These are phyloP conservation scores for Mycena olivaceomarginata DNA, from an alignment of 768 basidiomycete genomes.

Conservation along the genomic window DNA sequence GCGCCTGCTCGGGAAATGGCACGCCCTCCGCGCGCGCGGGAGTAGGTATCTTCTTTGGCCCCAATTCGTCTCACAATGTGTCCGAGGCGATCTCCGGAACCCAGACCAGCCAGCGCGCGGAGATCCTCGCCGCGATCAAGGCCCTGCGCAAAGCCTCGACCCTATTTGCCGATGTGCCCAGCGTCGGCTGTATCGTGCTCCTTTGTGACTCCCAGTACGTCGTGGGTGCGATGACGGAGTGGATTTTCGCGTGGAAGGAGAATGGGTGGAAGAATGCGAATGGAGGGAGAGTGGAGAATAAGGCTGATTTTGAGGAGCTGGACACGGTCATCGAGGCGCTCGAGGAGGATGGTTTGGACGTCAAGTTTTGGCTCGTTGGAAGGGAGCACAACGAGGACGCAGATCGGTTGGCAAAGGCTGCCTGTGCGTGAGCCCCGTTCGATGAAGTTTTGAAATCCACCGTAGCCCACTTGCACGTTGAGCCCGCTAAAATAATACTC, in stretches of 20 bases:
- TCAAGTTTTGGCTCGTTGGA: slow-evolving; percentile 40
- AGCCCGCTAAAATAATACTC: too few relatives aligned
- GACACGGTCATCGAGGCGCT: slow-evolving; percentile 28
- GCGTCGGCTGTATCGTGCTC: slow-evolving; percentile 32
- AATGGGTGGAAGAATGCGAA: slow-evolving; percentile 38
- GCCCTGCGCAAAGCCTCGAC: slow-evolving; percentile 24
- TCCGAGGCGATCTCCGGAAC: slow-evolving; percentile 25
- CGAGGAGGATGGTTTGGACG: slow-evolving; percentile 40
- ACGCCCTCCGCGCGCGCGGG: slow-evolving; percentile 34
- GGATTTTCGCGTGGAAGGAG: slow-evolving; percentile 41
- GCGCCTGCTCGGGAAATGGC: slow-evolving; percentile 40
- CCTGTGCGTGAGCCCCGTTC: slow-evolving; percentile 14
- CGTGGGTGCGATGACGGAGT: slow-evolving; percentile 41
- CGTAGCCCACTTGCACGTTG: too few relatives aligned
- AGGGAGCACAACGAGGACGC: slow-evolving; percentile 36
- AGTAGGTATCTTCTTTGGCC: slow-evolving; percentile 40
- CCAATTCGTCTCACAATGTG: slow-evolving; percentile 40
- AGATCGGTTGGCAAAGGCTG: slow-evolving; percentile 30
- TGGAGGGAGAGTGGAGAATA: slow-evolving; percentile 28
- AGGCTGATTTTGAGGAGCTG: slow-evolving; percentile 34
- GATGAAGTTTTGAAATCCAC: not conserved
- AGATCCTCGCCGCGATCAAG: slow-evolving; percentile 38
- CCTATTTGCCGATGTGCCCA: not conserved
- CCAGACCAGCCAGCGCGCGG: slow-evolving; percentile 44
- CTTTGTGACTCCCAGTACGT: slow-evolving; percentile 39